A percentile compares a stretch with the other conserved stretches of the same genome.
Conservation (phyloP, 495 filamentous ascomycete species). For the Friedmanniomyces simplex region DNA sequence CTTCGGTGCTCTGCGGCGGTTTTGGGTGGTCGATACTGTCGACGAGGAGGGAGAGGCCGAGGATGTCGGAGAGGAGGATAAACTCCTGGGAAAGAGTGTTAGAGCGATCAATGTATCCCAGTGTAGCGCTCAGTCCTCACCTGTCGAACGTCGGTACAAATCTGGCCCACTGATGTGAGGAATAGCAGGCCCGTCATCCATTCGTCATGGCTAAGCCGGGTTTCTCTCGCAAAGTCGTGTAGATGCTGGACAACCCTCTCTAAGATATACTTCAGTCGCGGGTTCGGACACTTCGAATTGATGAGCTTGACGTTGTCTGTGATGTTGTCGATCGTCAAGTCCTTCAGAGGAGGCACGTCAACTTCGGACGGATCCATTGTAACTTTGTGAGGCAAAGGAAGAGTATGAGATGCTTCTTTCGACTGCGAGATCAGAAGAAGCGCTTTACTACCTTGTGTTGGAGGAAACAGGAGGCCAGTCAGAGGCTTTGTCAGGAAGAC, state of each 20-base stretch:
- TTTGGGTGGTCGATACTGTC: slow-evolving; percentile 91
- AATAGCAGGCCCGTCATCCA: slow-evolving; percentile 36
- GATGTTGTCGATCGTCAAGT: slow-evolving; percentile 37
- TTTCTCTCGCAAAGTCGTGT: slow-evolving; percentile 37
- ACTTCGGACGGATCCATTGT: slow-evolving; percentile 27
- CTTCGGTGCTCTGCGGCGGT: slow-evolving; percentile 63
- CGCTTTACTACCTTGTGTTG: not conserved
- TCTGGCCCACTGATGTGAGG: slow-evolving; percentile 33
- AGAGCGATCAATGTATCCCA: too few species aligned
- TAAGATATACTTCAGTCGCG: slow-evolving; percentile 31
- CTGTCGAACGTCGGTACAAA: slow-evolving; percentile 35
- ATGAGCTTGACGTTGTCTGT: slow-evolving; percentile 36
- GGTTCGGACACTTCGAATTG: slow-evolving; percentile 30
- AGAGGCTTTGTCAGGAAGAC: not conserved
- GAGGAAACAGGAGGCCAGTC: not conserved
- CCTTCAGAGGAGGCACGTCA: slow-evolving; percentile 31
- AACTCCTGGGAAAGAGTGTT: slow-evolving; percentile 51
- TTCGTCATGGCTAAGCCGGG: slow-evolving; percentile 31
- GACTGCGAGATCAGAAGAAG: not conserved
- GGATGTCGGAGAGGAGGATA: slow-evolving; percentile 85
- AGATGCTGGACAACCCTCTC: slow-evolving; percentile 34
- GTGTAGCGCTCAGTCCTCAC: not conserved
- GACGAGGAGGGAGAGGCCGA: slow-evolving; percentile 81
- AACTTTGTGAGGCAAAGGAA: slow-evolving; percentile 2
- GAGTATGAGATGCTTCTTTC: not conserved